phyloP scores from a whole-genome alignment of 1,284 basidiomycete genomes.

The Trichosporon coremiiforme region DNA sequence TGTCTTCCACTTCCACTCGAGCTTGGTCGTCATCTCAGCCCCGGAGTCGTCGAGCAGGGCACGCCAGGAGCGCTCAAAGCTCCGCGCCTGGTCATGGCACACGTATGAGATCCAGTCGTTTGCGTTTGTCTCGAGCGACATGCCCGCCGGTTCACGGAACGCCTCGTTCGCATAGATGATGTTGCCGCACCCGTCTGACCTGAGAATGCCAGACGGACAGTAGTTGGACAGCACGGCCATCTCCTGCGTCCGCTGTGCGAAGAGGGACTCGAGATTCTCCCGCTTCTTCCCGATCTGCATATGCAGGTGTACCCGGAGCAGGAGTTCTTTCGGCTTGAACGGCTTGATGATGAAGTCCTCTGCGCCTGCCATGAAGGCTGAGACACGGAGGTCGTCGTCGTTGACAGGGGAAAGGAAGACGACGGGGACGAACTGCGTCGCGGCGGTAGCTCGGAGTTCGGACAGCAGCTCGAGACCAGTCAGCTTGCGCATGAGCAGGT shows the following conservation, averaged over 20 bases:
- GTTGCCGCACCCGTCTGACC: constrained; percentile 34
- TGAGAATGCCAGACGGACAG: constrained; percentile 48
- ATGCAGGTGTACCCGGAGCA: constrained; percentile 55
- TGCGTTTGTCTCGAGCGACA: constrained; percentile 23
- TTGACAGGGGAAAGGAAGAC: constrained; percentile 43
- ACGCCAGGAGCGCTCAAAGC: constrained; percentile 16
- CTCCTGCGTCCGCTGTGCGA: constrained; percentile 45
- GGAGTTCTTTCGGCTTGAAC: constrained; percentile 55
- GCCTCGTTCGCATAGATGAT: constrained; percentile 44
- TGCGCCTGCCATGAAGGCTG: constrained; percentile 57
- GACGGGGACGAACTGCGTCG: constrained; percentile 39
- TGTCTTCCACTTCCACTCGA: constrained; percentile 48
- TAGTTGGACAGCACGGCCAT: constrained; percentile 52
- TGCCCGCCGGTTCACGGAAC: constrained; percentile 29
- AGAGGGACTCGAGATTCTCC: constrained; percentile 44
- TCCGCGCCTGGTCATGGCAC: background rate
- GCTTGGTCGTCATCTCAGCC: constrained; percentile 32
- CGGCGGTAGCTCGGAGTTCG: constrained; percentile 34
- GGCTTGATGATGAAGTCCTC: constrained; percentile 56
- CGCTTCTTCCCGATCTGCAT: constrained; percentile 54
- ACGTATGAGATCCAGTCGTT: constrained; percentile 23
- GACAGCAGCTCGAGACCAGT: constrained; percentile 43
- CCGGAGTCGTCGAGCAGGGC: constrained; percentile 6
- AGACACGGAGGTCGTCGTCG: constrained; percentile 46
- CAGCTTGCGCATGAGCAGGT: constrained; percentile 53